phyloP scores from a whole-genome alignment of 2,329 filamentous ascomycete genomes.

The Iodosphaeria phyllophila region DNA sequence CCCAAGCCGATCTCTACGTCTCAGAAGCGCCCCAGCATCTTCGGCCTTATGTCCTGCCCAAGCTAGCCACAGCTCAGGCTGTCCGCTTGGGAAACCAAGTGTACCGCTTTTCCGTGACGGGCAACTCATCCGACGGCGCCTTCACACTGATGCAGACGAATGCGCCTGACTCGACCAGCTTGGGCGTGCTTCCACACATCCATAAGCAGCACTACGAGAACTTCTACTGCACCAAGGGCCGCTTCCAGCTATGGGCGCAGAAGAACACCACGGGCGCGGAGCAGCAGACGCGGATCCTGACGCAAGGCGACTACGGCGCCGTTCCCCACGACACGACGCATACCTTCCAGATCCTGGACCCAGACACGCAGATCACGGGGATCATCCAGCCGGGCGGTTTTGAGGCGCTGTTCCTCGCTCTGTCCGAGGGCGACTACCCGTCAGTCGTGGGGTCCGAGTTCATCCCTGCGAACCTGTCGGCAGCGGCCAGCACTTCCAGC shows the following conservation, averaged over 20 bases:
- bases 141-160: conserved; percentile 25
- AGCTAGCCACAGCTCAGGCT: conserved; percentile 15
- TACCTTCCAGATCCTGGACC: conserved; percentile 26
- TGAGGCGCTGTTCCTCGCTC: conserved; percentile 23
- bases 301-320: conserved; percentile 23
- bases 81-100: conserved; percentile 15
- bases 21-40: conserved; percentile 12
- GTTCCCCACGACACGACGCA: conserved; percentile 25
- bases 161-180: conserved; percentile 14
- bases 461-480: conserved; percentile 4
- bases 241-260: conserved; percentile 22
- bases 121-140: conserved; percentile 21
- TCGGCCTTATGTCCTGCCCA: conserved; percentile 17
- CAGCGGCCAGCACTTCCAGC: conserved; percentile 10
- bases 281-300: conserved; percentile 20
- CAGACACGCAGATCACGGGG: conserved; percentile 25
- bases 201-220: conserved; percentile 25
- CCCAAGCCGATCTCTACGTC: too few relatives aligned
- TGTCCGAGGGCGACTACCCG: conserved; percentile 5
- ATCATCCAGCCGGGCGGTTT: conserved; percentile 27
- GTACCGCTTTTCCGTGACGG: conserved; percentile 18
- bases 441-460: conserved; percentile 1
- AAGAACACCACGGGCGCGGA: conserved; percentile 10
- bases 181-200: conserved; percentile 23
- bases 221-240: conserved; percentile 24